Conservation (phyloP, 108 stramenopile genomes). For the Cylindrotheca closterium region DNA sequence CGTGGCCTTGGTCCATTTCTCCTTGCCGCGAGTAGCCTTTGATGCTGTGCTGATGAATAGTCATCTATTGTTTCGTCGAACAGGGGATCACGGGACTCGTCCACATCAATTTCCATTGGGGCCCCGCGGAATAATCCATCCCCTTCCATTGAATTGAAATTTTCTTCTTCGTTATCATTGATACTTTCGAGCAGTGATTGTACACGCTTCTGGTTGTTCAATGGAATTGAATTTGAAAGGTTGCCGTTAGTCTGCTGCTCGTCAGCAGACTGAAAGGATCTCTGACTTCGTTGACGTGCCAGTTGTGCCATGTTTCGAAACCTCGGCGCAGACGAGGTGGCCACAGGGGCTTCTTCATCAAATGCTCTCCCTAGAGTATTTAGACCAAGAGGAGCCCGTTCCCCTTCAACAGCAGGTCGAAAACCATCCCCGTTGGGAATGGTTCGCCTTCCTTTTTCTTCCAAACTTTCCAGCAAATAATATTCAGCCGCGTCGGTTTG, state of each 20-base stretch:
- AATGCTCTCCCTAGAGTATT: constrained; percentile 15
- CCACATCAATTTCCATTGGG: neutral
- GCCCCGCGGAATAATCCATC: neutral
- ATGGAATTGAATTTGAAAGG: too few species aligned
- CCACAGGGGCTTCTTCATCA: neutral
- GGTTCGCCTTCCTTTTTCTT: too few species aligned
- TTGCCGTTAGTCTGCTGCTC: neutral
- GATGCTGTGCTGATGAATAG: too few species aligned
- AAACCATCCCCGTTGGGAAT: too few species aligned
- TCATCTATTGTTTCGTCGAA: too few species aligned
- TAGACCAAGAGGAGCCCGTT: constrained; percentile 16
- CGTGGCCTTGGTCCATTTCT: too few species aligned
- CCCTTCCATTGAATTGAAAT: neutral
- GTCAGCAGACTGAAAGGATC: too few species aligned
- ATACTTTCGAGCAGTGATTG: constrained; percentile 13
- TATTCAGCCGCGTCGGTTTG: too few species aligned
- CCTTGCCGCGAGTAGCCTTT: too few species aligned
- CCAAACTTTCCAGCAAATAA: too few species aligned
- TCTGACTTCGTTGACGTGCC: neutral
- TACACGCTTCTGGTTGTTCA: constrained; percentile 9
- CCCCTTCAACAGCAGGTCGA: constrained; percentile 25
- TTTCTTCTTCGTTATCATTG: constrained; percentile 1
- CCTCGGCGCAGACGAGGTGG: too few species aligned
- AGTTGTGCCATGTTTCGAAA: constrained; percentile 16
- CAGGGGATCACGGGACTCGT: too few species aligned